Base-by-base conservation (phyloP, 495 filamentous ascomycete species). In the Aspergillus leporis region DNA sequence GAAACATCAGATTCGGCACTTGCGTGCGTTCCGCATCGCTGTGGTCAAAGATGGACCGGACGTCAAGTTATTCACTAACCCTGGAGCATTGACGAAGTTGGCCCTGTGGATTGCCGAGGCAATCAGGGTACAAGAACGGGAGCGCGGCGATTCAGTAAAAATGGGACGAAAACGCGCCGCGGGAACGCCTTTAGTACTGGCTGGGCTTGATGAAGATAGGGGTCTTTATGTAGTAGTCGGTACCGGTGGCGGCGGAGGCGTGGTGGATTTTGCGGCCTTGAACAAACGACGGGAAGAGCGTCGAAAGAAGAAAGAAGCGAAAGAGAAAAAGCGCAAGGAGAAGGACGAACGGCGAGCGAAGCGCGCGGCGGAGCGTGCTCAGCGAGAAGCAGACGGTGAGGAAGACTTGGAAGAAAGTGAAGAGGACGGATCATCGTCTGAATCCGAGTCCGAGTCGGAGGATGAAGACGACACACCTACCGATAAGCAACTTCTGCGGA, bases 11-110 rank as follows among this genome's bases (percentile, higher is more conserved):
- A 97, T 98, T 61, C 87, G 90, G 13, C 91, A 96, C 70, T 79
- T 98, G 34, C 85, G 89, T 7, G 89, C 92, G 7, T 98, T 97
- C 74, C 90, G 94, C 38, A 93, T 98, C 78, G 92, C 90, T 10
- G 89, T 98, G 28, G 93, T 98, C 63, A 96, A 95, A 66, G 94
- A 98, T 67, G 90, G 93, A 1, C 91, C 93, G 0, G 94, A 97
- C 65, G 89, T 96, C 6, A 73, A 83, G 41, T 81, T 96, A 9
- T 98, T 98, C 72, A 89, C 87, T 7, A 93, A 97, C 64, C 92
- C 94, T 0, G 90, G 90, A 4, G 95, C 95, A 10, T 75, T 98
- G 55, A 93, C 90, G 3, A 97, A 98, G 71, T 80, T 98, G 10
- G 92, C 92, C 0, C 77, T 96, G 3, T 98, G 94, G 94, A 82